A percentile compares a stretch with the other conserved stretches of the same genome.
phyloP scores from a whole-genome alignment of 202 grass and related monocot genomes.

The Schoenoplectus tabernaemontani region DNA sequence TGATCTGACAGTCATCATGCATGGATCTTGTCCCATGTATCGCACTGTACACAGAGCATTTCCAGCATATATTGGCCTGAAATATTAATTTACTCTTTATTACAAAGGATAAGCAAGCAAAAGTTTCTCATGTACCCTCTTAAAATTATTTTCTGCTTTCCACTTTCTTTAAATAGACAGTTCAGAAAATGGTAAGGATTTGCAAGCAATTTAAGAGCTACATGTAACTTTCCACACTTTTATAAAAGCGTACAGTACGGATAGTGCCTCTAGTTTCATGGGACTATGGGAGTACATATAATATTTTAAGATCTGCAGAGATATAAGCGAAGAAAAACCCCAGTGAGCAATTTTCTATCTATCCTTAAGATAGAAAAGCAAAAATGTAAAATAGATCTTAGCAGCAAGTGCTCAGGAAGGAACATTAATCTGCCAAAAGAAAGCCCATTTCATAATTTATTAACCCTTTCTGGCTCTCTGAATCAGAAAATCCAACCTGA shows the following conservation, averaged over 20 bases:
- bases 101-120: background rate
- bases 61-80: constrained; percentile 95
- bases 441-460: background rate
- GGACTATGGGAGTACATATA: background rate
- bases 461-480: background rate
- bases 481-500: constrained; percentile 42
- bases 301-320: background rate
- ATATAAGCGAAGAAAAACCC: background rate
- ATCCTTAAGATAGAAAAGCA: background rate
- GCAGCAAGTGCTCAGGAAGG: background rate
- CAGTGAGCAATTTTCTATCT: background rate
- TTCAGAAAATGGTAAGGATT: background rate
- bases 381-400: constrained; percentile 1
- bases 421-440: background rate
- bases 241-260: background rate
- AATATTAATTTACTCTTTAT: background rate
- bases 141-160: background rate
- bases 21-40: constrained; percentile 65
- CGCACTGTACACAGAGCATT: constrained; percentile 88
- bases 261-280: background rate
- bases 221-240: background rate
- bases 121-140: background rate
- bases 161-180: background rate
- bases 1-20: constrained; percentile 82
- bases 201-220: background rate